Percentiles rank a stretch among this genome's conserved stretches.
Evolutionary conservation across 1,284 basidiomycete genomes (phyloP).

Genomic region (Clitocybe nebularis): DNA sequence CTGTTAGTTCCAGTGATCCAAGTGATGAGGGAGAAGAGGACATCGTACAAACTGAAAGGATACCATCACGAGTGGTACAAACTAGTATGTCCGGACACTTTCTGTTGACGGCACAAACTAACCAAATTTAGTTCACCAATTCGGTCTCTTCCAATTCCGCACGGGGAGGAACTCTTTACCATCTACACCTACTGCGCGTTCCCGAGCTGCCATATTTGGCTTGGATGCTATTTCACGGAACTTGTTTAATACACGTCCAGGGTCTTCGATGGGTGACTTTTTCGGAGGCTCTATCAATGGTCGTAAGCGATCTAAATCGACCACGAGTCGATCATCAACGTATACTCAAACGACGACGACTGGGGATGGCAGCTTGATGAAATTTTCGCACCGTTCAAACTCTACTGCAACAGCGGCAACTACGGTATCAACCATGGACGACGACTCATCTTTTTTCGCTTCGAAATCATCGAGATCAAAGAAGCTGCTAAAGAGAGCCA

Average conservation of each 20-base stretch:
- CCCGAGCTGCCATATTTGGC: conserved; percentile 77
- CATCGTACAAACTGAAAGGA: conserved; percentile 74
- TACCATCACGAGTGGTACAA: conserved; percentile 69
- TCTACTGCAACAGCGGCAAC: conserved; percentile 64
- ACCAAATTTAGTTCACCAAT: conserved; percentile 67
- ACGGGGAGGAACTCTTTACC: conserved; percentile 74
- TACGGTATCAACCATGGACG: conserved; percentile 55
- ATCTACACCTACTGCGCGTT: conserved; percentile 75
- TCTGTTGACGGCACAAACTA: conserved; percentile 4
- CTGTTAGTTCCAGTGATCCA: conserved; percentile 68
- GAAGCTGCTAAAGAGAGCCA: conserved; percentile 54
- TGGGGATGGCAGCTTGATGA: conserved; percentile 58
- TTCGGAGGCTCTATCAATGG: conserved; percentile 66
- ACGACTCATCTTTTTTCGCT: conserved; percentile 48
- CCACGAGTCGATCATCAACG: conserved; percentile 63
- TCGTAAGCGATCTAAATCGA: conserved; percentile 62
- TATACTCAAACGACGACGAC: conserved; percentile 64
- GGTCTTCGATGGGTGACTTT: conserved; percentile 60
- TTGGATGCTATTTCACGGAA: conserved; percentile 82
- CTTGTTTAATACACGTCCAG: conserved; percentile 62
- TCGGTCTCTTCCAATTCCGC: conserved; percentile 80
- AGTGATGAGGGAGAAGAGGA: conserved; percentile 74
- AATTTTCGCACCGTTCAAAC: conserved; percentile 64
- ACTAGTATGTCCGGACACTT: conserved; percentile 56
- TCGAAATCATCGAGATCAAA: conserved; percentile 46